Evolutionary conservation across 352 stramenopile genomes (phyloP).

Genomic region (Pythium rhizo-oryzae): DNA sequence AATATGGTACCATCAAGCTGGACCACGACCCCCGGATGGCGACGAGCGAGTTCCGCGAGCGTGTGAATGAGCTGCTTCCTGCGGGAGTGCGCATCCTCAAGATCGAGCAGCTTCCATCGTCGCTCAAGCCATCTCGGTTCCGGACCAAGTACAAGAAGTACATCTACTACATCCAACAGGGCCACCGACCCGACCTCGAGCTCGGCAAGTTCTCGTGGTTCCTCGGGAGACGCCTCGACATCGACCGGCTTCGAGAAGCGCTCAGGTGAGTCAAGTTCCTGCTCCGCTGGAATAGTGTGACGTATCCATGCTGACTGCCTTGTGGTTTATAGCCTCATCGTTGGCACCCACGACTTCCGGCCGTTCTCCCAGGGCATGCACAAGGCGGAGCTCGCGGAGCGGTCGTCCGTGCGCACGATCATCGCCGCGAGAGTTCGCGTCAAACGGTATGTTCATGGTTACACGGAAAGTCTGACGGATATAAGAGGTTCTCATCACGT

Average conservation of each 20-base stretch:
- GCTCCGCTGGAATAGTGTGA: background rate
- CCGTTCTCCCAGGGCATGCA: conserved; percentile 79
- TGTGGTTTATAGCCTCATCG: conserved; percentile 43
- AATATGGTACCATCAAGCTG: conserved; percentile 85
- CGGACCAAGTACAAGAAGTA: conserved; percentile 89
- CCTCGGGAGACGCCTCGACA: conserved; percentile 65
- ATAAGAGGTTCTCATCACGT: background rate
- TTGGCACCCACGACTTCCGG: conserved; percentile 78
- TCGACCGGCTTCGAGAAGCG: conserved; percentile 62
- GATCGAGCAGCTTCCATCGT: conserved; percentile 37
- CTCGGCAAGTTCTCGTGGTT: conserved; percentile 85
- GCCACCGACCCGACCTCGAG: conserved; percentile 64
- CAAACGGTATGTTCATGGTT: conserved; percentile 42
- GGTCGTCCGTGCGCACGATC: conserved; percentile 70
- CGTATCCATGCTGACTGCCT: background rate
- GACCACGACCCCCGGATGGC: conserved; percentile 40
- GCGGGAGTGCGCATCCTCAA: conserved; percentile 53
- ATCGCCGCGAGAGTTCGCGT: conserved; percentile 63
- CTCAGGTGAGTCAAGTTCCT: conserved; percentile 42
- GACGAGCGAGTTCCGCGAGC: conserved; percentile 45
- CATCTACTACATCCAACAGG: conserved; percentile 90
- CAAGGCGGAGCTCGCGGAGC: conserved; percentile 58
- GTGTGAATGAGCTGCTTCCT: conserved; percentile 52
- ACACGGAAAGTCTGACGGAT: background rate
- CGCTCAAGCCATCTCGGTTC: conserved; percentile 54